phyloP scores from a whole-genome alignment of 371 early-diverging fungal species.

The Rhizopus sp. region DNA sequence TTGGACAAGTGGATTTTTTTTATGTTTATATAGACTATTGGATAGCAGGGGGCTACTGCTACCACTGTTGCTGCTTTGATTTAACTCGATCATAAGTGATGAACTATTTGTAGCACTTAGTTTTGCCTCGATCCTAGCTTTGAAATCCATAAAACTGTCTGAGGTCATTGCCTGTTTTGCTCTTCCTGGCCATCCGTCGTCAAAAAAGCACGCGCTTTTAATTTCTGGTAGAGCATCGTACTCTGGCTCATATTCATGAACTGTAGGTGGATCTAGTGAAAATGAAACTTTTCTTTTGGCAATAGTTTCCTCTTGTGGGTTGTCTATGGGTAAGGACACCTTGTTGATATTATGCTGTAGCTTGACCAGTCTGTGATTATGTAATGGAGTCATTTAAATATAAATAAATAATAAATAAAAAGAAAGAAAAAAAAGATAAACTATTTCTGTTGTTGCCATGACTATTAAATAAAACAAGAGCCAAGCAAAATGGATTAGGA shows the following conservation, averaged over 20 bases:
- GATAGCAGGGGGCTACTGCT: neutral
- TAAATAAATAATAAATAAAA: too few species aligned
- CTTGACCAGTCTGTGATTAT: too few species aligned
- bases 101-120: slow-evolving; percentile 23
- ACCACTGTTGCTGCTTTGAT: neutral
- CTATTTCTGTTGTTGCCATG: too few species aligned
- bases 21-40: neutral
- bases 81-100: slow-evolving; percentile 14
- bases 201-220: slow-evolving; percentile 5
- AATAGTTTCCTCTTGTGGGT: too few species aligned
- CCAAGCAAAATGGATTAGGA: too few species aligned
- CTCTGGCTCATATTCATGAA: slow-evolving; percentile 47
- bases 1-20: slow-evolving; percentile 23
- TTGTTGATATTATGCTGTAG: too few species aligned
- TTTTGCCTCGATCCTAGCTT: slow-evolving; percentile 26
- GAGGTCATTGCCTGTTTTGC: slow-evolving; percentile 21
- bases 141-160: slow-evolving; percentile 25
- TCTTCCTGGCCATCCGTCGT: slow-evolving; percentile 32
- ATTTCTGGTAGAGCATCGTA: slow-evolving; percentile 4
- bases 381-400: too few species aligned
- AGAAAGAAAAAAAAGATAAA: too few species aligned
- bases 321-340: too few species aligned
- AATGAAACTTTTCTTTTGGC: slow-evolving; percentile 30
- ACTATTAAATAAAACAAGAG: too few species aligned
- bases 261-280: slow-evolving; percentile 28